Evolutionary conservation across 768 basidiomycete genomes (phyloP).

Genomic region (Plicaturopsis crispa): DNA sequence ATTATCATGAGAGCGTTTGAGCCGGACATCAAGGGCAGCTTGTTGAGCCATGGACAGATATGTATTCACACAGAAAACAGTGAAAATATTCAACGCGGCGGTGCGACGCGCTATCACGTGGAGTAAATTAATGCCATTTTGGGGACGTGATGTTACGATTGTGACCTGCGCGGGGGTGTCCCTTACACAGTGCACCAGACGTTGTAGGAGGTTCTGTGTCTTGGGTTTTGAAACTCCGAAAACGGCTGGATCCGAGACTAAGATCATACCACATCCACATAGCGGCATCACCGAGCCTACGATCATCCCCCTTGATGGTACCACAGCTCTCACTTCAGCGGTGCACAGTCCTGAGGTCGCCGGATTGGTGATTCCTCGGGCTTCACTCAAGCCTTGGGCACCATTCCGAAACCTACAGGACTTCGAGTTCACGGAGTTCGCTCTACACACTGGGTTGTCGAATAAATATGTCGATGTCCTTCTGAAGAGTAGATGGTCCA

Average conservation of each 20-base stretch:
- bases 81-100: no score
- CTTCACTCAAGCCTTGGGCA: slow-evolving; percentile 13
- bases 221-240: no score
- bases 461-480: slow-evolving; percentile 7
- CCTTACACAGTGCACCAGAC: no score
- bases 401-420: slow-evolving; percentile 16
- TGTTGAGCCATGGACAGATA: no score
- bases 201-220: no score
- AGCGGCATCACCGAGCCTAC: not conserved
- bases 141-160: no score
- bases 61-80: no score
- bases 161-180: no score
- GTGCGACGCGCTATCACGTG: no score
- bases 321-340: not conserved
- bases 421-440: slow-evolving; percentile 19
- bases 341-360: not conserved
- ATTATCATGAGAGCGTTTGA: not conserved
- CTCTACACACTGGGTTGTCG: slow-evolving; percentile 10
- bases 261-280: not conserved
- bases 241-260: no score
- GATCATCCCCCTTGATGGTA: not conserved
- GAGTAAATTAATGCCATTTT: no score
- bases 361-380: no score
- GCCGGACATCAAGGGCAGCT: not conserved
- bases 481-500: slow-evolving; percentile 11